A percentile compares a stretch with the other conserved stretches of the same genome.
These are phyloP conservation scores for Pichia sp. DNA, from an alignment of 1,139 yeast genomes.

Conservation along the genomic window DNA sequence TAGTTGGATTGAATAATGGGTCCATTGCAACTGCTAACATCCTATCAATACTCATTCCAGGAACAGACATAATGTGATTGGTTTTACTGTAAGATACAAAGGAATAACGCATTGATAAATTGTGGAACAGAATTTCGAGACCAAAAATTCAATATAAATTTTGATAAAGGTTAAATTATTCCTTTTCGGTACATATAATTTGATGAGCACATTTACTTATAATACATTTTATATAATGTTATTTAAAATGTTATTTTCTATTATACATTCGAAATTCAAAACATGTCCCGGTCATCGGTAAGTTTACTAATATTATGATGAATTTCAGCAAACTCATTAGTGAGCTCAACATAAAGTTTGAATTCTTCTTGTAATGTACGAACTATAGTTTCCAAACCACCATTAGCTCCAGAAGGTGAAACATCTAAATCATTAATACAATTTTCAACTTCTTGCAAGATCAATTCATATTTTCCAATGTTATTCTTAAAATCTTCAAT, in stretches of 20 bases:
- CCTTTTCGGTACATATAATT: neutral
- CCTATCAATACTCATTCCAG: conserved; percentile 4
- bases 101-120: no score
- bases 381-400: conserved; percentile 50
- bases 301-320: conserved; percentile 60
- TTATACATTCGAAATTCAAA: conserved; percentile 6
- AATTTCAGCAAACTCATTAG: conserved; percentile 82
- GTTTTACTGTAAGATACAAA: no score
- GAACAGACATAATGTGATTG: neutral
- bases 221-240: neutral
- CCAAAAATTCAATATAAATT: no score
- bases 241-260: neutral
- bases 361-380: conserved; percentile 77
- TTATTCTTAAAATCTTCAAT: conserved; percentile 47
- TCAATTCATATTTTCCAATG: conserved; percentile 59
- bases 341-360: conserved; percentile 79
- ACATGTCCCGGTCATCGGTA: conserved; percentile 14
- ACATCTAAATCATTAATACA: conserved; percentile 69
- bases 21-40: conserved; percentile 12
- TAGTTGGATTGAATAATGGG: conserved; percentile 7
- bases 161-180: no score
- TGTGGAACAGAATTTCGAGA: neutral
- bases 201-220: neutral
- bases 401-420: conserved; percentile 31
- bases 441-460: conserved; percentile 64